Percentiles rank a stretch among this genome's conserved stretches.
phyloP scores from a whole-genome alignment of 257 asterid genomes.

The Anisodus acutangulus region DNA sequence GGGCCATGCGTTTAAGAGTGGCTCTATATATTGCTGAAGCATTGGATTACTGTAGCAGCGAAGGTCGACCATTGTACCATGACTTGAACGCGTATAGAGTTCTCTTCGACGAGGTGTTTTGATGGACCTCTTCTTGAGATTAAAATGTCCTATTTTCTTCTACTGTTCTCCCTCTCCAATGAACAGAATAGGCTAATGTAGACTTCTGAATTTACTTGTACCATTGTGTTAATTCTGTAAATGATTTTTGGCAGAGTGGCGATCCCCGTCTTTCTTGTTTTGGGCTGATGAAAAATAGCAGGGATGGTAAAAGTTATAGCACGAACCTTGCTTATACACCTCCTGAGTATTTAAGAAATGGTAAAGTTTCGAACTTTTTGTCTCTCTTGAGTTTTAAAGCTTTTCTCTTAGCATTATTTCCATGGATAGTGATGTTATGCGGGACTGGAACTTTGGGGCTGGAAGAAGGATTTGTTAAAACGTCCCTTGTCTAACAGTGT shows the following conservation, averaged over 20 bases:
- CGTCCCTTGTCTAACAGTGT: too few relatives aligned
- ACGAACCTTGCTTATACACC: conserved; percentile 99
- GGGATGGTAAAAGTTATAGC: conserved; percentile 98
- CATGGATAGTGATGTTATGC: not conserved
- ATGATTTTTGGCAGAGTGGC: conserved; percentile 67
- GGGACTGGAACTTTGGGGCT: not conserved
- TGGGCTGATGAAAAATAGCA: conserved; percentile 96
- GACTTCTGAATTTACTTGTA: not conserved
- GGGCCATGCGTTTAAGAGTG: conserved; percentile 99
- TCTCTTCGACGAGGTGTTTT: conserved; percentile 91
- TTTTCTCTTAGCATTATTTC: not conserved
- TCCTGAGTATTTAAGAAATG: conserved; percentile 94
- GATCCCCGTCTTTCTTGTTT: conserved; percentile 98
- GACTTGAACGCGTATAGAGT: conserved; percentile 98
- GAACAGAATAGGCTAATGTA: not conserved
- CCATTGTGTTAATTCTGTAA: conserved; percentile 30
- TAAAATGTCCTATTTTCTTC: conserved; percentile 17
- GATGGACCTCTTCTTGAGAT: conserved; percentile 27
- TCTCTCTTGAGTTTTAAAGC: not conserved
- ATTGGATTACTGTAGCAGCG: conserved; percentile 85
- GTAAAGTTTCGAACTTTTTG: conserved; percentile 42
- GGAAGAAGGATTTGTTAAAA: too few relatives aligned
- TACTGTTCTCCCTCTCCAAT: not conserved
- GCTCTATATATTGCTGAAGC: conserved; percentile 98
- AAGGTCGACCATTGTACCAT: conserved; percentile 93